Base-by-base conservation (phyloP, 2,329 filamentous ascomycete species). In the Myriosclerotinia duriaeana region DNA sequence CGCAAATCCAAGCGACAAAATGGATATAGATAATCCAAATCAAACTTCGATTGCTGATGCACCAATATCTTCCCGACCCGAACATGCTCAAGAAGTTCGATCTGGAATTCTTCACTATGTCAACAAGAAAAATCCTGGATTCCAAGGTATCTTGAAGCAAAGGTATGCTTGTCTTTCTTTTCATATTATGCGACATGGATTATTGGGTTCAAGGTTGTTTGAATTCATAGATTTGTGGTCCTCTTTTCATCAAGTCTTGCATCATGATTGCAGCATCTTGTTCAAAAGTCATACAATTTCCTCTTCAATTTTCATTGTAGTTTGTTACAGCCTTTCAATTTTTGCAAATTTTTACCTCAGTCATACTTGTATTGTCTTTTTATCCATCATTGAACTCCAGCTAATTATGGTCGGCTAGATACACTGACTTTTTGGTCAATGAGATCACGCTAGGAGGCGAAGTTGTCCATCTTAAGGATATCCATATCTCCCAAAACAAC, bases 391-490 rank as follows among this genome's bases (percentile, higher is more conserved):
- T 61, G 26, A 26, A 36, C 26, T 22, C 20, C n/a, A 30, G n/a
- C 38, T 66, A 53, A 53, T 64, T 59, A 38, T 60, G 67, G 61
- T 66, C 42, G 20, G 22, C 15, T 63, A 87, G 87, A 76, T 92
- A 91, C 75, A 90, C 88, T 11, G 89, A 92, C 75, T 92, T 92
- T 75, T 75, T 90, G 71, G 89, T 92, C 72, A 90, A 91, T 73
- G 89, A 92, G 77, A 89, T 92, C 69, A 77, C 84, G 11, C 83
- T 84, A 3, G 82, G 84, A 72, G 89, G 89, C 38, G 76, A 84
- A 69, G 87, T 91, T 36, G 75, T 88, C 65, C 87, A 90, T 77
- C 78, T 91, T 66, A 82, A 77, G 60, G 81, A 80, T 65, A 71
- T 72, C 40, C 46, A 72, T 36, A 70, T 69, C 48, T 68, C 71